A percentile compares a stretch with the other conserved stretches of the same genome.
Evolutionary conservation across 129 eudicot species (phyloP).

Genomic region (Oenanthe sinensis): DNA sequence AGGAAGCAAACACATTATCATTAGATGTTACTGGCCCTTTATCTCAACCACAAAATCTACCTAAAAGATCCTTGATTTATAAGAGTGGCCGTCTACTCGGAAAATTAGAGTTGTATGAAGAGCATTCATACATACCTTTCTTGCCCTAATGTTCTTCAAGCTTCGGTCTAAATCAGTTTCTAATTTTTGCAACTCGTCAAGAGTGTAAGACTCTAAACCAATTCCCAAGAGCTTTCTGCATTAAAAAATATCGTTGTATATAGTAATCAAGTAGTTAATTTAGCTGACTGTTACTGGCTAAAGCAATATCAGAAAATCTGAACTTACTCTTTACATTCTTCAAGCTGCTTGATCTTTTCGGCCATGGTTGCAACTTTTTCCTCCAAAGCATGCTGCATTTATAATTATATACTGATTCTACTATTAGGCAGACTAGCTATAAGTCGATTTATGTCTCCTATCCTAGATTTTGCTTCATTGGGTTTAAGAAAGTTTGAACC

Average conservation of each 20-base stretch:
- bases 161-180: conserved; percentile 31
- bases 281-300: neutral
- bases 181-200: conserved; percentile 24
- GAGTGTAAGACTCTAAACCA: conserved; percentile 23
- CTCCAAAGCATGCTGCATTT: conserved; percentile 15
- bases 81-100: neutral
- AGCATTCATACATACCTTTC: conserved; percentile 21
- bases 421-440: neutral
- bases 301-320: too few relatives aligned
- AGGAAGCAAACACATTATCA: neutral
- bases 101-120: neutral
- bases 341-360: conserved; percentile 24
- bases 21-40: neutral
- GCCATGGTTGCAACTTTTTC: conserved; percentile 20
- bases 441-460: neutral
- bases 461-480: neutral
- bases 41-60: neutral
- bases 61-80: neutral
- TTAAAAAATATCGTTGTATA: neutral
- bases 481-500: too few relatives aligned
- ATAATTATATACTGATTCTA: conserved; percentile 1
- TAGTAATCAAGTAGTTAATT: neutral
- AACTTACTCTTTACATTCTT: conserved; percentile 26
- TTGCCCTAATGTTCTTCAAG: conserved; percentile 27
- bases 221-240: conserved; percentile 39